Evolutionary conservation across 176 grass and related monocot species (phyloP), one percentile per base, ranked within the genome.

Genomic region (Urochloa ruziziensis): DNA sequence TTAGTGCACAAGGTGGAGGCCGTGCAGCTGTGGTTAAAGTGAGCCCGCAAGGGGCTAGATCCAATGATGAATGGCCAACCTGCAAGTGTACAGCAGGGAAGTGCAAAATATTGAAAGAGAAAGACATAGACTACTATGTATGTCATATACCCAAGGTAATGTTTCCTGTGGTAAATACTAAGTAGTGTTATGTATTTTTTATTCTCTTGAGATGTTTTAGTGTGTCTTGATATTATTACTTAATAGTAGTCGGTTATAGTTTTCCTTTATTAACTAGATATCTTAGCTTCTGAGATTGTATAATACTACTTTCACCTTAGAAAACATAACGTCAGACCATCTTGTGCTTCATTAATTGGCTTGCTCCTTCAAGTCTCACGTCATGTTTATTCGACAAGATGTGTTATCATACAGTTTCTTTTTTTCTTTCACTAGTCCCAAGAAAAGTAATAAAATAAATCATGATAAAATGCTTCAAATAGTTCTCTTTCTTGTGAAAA

Each of bases 81-180:
- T 97, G 94, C 62, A 66, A 49, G 67, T 97, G 94, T 88, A 46
- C 62, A 27, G 92, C 92, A 68, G 94, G 94, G 49, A 32, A 58
- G 60, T 97, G 94, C 72, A 82, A 0, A 25, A 23, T 32, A 44
- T 8, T 6, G 46, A 77, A 6, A 48, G 62, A 73, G 57, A 68
- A 54, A 11, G 73, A 73, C 23, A 61, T 71, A 56, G 70, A 63
- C 28, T 94, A 64, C 42, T 97, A 92, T 82, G 62, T 86, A 24
- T 93, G 94, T 34, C 35, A 40, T 67, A 83, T 91, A 86, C 73
- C 10, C 40, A 87, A 93, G 94, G 91, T 97, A 97, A 67, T 83
- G 16, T 35, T 83, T 67, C 29, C 49, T 17, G 33, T 53, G 23
- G 6, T 49, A 32, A 72, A 13, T 58, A 23, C 52, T 54, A n/a